A percentile compares a stretch with the other conserved stretches of the same genome.
These are phyloP conservation scores for Chenopodium berlandieri DNA, from an alignment of 148 eudicot genomes.

Conservation along the genomic window DNA sequence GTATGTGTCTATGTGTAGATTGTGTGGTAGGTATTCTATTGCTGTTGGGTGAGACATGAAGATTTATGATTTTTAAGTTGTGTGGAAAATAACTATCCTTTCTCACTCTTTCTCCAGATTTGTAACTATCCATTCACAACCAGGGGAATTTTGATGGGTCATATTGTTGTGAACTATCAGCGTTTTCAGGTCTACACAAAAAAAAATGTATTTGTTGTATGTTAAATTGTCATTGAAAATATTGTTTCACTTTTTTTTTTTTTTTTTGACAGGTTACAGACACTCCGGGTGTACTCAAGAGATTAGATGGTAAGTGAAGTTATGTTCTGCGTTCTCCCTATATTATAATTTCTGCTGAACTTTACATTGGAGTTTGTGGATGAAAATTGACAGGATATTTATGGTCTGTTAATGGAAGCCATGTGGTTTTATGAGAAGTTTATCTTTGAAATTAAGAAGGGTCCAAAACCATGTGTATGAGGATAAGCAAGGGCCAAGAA, in stretches of 20 bases:
- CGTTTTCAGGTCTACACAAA: constrained; percentile 68
- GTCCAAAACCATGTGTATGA: background rate
- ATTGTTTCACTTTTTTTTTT: background rate
- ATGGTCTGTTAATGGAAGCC: background rate
- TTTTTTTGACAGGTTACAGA: constrained; percentile 74
- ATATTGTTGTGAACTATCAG: constrained; percentile 70
- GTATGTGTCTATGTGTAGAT: background rate
- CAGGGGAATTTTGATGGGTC: constrained; percentile 96
- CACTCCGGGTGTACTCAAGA: constrained; percentile 86
- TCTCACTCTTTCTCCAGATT: constrained; percentile 44
- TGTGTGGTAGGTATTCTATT: background rate
- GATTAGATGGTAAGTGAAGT: constrained; percentile 64
- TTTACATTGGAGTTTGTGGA: background rate
- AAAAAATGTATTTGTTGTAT: background rate
- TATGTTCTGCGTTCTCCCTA: constrained; percentile 6
- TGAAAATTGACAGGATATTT: background rate
- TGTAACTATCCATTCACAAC: constrained; percentile 98
- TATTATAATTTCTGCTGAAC: background rate
- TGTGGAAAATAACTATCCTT: background rate
- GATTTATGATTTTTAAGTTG: background rate
- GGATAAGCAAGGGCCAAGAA: background rate
- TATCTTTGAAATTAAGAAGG: background rate
- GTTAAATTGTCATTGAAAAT: background rate
- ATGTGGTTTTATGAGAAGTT: background rate
- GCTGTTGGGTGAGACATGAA: constrained; percentile 2